Conservation (phyloP, 345 rosid species). For the Cardamine resedifolia region DNA sequence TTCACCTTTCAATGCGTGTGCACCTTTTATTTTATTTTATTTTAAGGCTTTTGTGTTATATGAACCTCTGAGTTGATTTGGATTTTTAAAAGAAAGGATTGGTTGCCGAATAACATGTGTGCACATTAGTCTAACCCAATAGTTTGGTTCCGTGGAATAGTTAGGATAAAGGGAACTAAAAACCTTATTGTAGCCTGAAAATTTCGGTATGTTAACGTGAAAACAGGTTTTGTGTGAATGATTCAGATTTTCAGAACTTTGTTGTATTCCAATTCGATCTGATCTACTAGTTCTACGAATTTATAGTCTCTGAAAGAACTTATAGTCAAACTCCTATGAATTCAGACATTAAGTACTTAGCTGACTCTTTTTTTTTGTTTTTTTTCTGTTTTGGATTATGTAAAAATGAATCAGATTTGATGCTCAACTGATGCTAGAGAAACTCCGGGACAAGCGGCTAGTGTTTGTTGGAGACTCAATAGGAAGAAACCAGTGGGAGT, state of each 20-base stretch:
- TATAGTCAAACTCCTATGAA: background rate
- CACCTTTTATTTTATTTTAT: background rate
- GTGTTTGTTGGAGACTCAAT: constrained; percentile 91
- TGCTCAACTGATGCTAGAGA: constrained; percentile 67
- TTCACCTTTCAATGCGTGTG: constrained; percentile 7
- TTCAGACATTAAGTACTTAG: background rate
- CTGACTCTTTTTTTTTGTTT: background rate
- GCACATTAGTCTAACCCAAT: background rate
- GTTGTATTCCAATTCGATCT: background rate
- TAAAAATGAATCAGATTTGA: constrained; percentile 54
- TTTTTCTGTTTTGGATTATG: background rate
- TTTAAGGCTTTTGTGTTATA: background rate
- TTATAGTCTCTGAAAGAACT: background rate
- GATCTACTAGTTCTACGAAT: too few species aligned
- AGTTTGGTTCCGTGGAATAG: background rate
- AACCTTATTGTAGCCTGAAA: background rate
- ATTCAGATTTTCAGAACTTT: background rate
- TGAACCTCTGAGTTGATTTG: constrained; percentile 28
- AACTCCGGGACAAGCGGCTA: constrained; percentile 57
- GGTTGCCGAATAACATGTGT: background rate
- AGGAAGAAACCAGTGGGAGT: constrained; percentile 97
- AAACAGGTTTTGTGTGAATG: background rate
- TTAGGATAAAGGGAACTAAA: background rate
- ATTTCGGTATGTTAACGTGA: background rate
- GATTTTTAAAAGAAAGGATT: background rate